Conservation (phyloP, 768 basidiomycete genomes). For the Leccinum variicolor region DNA sequence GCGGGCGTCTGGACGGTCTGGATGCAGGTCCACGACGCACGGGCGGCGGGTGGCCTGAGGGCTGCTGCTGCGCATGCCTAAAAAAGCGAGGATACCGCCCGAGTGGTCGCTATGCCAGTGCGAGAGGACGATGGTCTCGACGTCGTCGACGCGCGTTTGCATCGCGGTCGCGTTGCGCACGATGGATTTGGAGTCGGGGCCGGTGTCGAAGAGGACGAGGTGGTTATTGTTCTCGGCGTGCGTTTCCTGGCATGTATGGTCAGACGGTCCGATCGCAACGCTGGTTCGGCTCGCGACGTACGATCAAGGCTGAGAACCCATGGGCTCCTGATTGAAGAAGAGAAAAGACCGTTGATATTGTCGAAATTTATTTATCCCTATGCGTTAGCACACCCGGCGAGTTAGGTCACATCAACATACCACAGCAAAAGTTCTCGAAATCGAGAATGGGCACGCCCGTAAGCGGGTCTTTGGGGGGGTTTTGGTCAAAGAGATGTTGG, state of each 20-base stretch:
- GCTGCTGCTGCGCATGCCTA: slow-evolving; percentile 38
- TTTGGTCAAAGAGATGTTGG: slow-evolving; percentile 54
- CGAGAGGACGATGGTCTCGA: slow-evolving; percentile 68
- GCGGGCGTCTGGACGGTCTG: slow-evolving; percentile 66
- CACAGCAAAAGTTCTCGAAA: slow-evolving; percentile 70
- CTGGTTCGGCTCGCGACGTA: slow-evolving; percentile 29
- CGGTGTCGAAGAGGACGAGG: slow-evolving; percentile 78
- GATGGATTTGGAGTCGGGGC: slow-evolving; percentile 73
- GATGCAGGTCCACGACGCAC: slow-evolving; percentile 72
- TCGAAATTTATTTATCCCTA: neutral
- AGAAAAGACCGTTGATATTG: too few relatives aligned
- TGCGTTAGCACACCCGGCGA: neutral
- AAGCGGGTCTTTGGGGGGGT: slow-evolving; percentile 38
- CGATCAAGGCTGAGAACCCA: slow-evolving; percentile 80
- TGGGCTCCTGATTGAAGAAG: slow-evolving; percentile 56
- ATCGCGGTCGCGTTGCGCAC: slow-evolving; percentile 68
- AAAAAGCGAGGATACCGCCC: slow-evolving; percentile 67
- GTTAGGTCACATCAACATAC: slow-evolving; percentile 28
- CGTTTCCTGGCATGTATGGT: slow-evolving; percentile 46
- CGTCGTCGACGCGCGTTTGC: slow-evolving; percentile 46
- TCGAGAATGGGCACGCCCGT: slow-evolving; percentile 65
- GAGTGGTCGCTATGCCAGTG: slow-evolving; percentile 81
- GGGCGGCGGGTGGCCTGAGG: slow-evolving; percentile 1
- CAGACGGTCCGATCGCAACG: neutral
- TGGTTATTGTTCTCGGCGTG: slow-evolving; percentile 44